Percentiles rank a stretch among this genome's conserved stretches.
Evolutionary conservation across 768 basidiomycete species (phyloP).

Genomic region (Floccularia luteovirens): DNA sequence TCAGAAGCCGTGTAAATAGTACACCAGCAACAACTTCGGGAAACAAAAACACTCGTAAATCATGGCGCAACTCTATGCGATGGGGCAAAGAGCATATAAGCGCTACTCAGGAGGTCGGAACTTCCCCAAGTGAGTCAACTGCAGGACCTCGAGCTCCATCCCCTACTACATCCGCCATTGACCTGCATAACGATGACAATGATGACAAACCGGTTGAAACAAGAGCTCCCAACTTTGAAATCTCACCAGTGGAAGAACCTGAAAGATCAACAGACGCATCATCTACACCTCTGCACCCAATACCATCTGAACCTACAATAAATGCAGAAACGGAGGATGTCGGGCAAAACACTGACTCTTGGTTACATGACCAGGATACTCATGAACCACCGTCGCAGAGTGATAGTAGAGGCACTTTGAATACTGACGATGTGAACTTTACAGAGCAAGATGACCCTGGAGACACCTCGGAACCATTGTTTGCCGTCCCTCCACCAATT

Average conservation of each 20-base stretch:
- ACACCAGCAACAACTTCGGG: constrained; percentile 1
- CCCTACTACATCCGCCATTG: background rate
- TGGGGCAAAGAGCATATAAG: constrained; percentile 21
- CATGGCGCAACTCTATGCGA: constrained; percentile 18
- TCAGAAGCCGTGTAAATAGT: constrained; percentile 9
- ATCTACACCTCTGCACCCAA: background rate
- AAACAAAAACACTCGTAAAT: constrained; percentile 11
- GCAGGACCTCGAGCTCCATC: background rate
- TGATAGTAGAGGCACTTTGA: background rate
- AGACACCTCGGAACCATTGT: constrained; percentile 7
- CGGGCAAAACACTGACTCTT: constrained; percentile 2
- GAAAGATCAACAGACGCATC: constrained; percentile 3
- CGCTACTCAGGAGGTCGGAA: constrained; percentile 9
- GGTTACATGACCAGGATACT: constrained; percentile 2
- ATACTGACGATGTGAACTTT: background rate
- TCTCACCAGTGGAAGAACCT: background rate
- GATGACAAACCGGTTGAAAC: constrained; percentile 25
- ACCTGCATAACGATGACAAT: constrained; percentile 2
- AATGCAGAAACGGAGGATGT: background rate
- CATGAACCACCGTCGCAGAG: too few species aligned
- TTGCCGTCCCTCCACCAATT: constrained; percentile 5
- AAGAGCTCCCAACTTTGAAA: constrained; percentile 4
- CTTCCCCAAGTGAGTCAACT: constrained; percentile 1
- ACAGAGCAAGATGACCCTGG: constrained; percentile 4
- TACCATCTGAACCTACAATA: background rate